phyloP scores from a whole-genome alignment of 352 stramenopile genomes.

The Globisporangium canariense region DNA sequence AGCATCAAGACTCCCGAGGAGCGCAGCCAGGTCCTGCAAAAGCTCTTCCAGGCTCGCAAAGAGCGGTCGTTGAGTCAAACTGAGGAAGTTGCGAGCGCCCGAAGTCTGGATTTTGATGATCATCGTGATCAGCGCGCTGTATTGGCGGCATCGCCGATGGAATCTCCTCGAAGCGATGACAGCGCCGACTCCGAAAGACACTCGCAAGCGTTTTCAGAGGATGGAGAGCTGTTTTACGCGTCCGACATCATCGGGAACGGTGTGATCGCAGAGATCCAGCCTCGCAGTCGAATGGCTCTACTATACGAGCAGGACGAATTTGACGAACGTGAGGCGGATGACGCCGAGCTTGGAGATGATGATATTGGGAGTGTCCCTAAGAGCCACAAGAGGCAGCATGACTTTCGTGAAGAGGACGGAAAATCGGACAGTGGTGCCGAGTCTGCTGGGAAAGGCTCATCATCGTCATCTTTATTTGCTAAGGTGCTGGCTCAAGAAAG shows the following conservation, averaged over 20 bases:
- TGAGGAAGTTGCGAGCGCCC: not conserved
- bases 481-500: not conserved
- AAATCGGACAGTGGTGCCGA: not conserved
- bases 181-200: slow-evolving; percentile 2
- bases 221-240: slow-evolving; percentile 42
- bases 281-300: slow-evolving; percentile 24
- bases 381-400: not conserved
- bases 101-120: slow-evolving; percentile 1
- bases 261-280: slow-evolving; percentile 20
- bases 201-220: slow-evolving; percentile 7
- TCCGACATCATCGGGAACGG: slow-evolving; percentile 36
- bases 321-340: not conserved
- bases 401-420: not conserved
- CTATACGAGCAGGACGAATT: slow-evolving; percentile 16
- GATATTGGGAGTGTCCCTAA: not conserved
- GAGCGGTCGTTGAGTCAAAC: not conserved
- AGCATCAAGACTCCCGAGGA: slow-evolving; percentile 17
- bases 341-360: too few relatives aligned
- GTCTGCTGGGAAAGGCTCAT: not conserved
- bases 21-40: slow-evolving; percentile 25
- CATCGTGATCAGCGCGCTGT: not conserved
- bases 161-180: slow-evolving; percentile 13
- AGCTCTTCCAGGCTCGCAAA: slow-evolving; percentile 15
- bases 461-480: not conserved
- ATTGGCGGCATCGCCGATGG: not conserved